phyloP scores from a whole-genome alignment of 805 yeast genomes.

The Nakazawaea wyomingensis region DNA sequence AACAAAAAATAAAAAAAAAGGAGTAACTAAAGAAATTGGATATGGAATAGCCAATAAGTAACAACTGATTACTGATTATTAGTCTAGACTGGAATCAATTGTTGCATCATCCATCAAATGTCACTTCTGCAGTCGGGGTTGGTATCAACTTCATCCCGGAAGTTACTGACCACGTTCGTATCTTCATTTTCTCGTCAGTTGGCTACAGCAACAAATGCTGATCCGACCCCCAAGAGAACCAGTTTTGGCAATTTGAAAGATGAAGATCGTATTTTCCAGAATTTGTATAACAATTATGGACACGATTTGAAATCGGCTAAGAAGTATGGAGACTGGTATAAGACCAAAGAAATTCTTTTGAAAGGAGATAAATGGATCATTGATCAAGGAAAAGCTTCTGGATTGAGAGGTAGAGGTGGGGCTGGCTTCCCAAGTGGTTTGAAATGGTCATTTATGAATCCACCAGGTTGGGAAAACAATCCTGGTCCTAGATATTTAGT shows the following conservation, averaged over 20 bases:
- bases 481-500: conserved; percentile 85
- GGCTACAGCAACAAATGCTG: conserved; percentile 41
- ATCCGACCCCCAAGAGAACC: conserved; percentile 44
- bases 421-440: conserved; percentile 92
- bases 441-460: conserved; percentile 92
- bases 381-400: conserved; percentile 79
- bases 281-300: conserved; percentile 71
- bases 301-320: conserved; percentile 67
- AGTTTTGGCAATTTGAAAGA: conserved; percentile 71
- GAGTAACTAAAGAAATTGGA: too few species aligned
- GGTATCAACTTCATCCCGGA: too few species aligned
- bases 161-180: background rate
- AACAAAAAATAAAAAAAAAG: too few species aligned
- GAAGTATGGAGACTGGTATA: conserved; percentile 88
- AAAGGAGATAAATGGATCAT: conserved; percentile 91
- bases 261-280: conserved; percentile 83
- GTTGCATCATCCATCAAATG: too few species aligned
- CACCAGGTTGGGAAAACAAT: conserved; percentile 93
- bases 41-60: background rate
- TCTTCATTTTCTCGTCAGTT: background rate
- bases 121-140: too few species aligned
- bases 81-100: too few species aligned
- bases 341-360: conserved; percentile 76
- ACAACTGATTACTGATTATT: background rate
- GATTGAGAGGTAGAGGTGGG: conserved; percentile 89